Percentiles rank a stretch among this genome's conserved stretches.
Conservation (phyloP, 371 early-diverging fungal species). For the Cokeromyces recurvatus region DNA sequence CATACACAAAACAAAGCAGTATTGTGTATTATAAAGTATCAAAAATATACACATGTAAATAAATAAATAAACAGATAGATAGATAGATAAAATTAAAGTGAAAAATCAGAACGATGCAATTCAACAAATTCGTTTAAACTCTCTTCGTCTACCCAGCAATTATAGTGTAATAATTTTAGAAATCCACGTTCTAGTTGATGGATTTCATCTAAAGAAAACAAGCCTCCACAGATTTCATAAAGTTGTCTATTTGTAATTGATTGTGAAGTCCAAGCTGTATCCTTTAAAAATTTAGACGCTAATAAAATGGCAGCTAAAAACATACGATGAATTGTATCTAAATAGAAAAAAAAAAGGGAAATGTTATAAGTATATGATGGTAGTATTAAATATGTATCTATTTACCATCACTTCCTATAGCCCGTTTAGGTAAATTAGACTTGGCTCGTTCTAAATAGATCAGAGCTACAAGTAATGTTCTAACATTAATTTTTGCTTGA, state of each 20-base stretch:
- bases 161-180: slow-evolving; percentile 38
- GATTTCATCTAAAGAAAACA: slow-evolving; percentile 33
- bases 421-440: slow-evolving; percentile 28
- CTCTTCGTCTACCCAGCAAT: slow-evolving; percentile 40
- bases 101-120: slow-evolving; percentile 30
- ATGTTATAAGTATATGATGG: too few species aligned
- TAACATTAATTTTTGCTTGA: slow-evolving; percentile 31
- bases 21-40: too few species aligned
- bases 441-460: slow-evolving; percentile 44
- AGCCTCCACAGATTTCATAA: slow-evolving; percentile 32
- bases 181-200: slow-evolving; percentile 37
- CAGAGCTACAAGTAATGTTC: slow-evolving; percentile 38
- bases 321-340: slow-evolving; percentile 63
- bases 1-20: too few species aligned
- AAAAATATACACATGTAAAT: background rate
- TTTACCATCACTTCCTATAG: slow-evolving; percentile 36
- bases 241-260: slow-evolving; percentile 30
- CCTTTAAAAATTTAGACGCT: slow-evolving; percentile 73
- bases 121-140: slow-evolving; percentile 28
- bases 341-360: too few species aligned
- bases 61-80: background rate
- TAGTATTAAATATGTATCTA: too few species aligned
- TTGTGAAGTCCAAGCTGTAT: slow-evolving; percentile 56
- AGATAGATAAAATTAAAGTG: slow-evolving; percentile 12
- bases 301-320: slow-evolving; percentile 71